phyloP scores from a whole-genome alignment of 371 early-diverging fungal genomes.

The Nematocida sp. region DNA sequence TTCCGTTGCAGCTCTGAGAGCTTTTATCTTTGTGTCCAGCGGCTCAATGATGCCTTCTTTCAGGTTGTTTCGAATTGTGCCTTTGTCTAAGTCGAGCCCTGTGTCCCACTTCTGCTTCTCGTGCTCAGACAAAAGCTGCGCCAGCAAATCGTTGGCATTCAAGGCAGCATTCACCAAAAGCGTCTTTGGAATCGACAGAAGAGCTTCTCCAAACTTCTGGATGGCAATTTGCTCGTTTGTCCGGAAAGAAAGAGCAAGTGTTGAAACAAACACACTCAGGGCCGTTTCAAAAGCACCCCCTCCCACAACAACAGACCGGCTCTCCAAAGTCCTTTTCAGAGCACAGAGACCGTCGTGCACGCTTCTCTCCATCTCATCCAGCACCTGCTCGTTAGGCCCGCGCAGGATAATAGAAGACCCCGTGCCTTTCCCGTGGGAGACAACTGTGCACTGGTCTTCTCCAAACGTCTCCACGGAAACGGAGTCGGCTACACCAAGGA shows the following conservation, averaged over 20 bases:
- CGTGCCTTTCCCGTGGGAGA: slow-evolving; percentile 74
- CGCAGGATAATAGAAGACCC: slow-evolving; percentile 82
- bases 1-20: slow-evolving; percentile 95
- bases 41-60: slow-evolving; percentile 95
- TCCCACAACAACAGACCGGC: slow-evolving; percentile 90
- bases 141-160: slow-evolving; percentile 86
- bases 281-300: slow-evolving; percentile 98
- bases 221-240: slow-evolving; percentile 90
- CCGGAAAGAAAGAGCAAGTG: slow-evolving; percentile 82
- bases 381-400: slow-evolving; percentile 89
- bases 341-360: slow-evolving; percentile 92
- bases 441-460: slow-evolving; percentile 90
- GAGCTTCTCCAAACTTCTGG: slow-evolving; percentile 88
- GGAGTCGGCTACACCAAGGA: slow-evolving; percentile 84
- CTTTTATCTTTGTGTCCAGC: slow-evolving; percentile 92
- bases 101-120: slow-evolving; percentile 67
- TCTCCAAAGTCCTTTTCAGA: slow-evolving; percentile 92
- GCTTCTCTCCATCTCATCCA: slow-evolving; percentile 98
- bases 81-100: slow-evolving; percentile 87
- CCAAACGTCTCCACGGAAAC: slow-evolving; percentile 67
- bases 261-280: slow-evolving; percentile 88
- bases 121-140: slow-evolving; percentile 85
- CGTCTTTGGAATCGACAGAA: slow-evolving; percentile 91
- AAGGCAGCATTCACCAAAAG: slow-evolving; percentile 96
- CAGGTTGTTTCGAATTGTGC: slow-evolving; percentile 84